Evolutionary conservation across 192 early-diverging fungal genomes (phyloP).

Genomic region (Coemansia guatemalensis): DNA sequence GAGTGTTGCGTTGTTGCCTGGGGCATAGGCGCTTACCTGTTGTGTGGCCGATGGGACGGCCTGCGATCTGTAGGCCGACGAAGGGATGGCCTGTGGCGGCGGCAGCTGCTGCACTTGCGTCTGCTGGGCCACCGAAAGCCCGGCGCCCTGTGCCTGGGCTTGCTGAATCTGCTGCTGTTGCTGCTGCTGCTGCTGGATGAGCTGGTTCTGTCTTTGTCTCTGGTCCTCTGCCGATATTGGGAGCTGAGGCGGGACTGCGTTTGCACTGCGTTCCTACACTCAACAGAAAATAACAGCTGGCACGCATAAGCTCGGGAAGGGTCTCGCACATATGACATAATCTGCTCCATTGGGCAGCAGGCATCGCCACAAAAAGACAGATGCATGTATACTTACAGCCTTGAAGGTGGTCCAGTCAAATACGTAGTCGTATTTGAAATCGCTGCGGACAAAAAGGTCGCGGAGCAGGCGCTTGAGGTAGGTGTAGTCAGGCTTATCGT

Average conservation of each 20-base stretch:
- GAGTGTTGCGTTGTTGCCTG: conserved; percentile 24
- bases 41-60: conserved; percentile 37
- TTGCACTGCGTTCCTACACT: conserved; percentile 38
- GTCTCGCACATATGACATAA: background rate
- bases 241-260: conserved; percentile 29
- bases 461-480: conserved; percentile 86
- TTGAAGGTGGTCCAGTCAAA: conserved; percentile 83
- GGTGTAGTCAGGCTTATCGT: conserved; percentile 89
- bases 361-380: background rate
- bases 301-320: background rate
- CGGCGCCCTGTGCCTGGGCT: conserved; percentile 3
- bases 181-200: conserved; percentile 19
- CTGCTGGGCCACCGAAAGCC: conserved; percentile 9
- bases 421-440: conserved; percentile 83
- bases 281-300: background rate
- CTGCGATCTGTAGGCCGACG: conserved; percentile 47
- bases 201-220: conserved; percentile 34
- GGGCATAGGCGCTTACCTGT: conserved; percentile 53
- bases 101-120: conserved; percentile 34
- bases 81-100: conserved; percentile 31
- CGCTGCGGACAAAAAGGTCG: conserved; percentile 80
- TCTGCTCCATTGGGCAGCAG: background rate
- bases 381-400: conserved; percentile 31
- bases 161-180: conserved; percentile 20
- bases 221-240: conserved; percentile 40